A percentile compares a stretch with the other conserved stretches of the same genome.
These are phyloP conservation scores for Calycina herbarum DNA, from an alignment of 2,329 filamentous ascomycete species.

Conservation along the genomic window DNA sequence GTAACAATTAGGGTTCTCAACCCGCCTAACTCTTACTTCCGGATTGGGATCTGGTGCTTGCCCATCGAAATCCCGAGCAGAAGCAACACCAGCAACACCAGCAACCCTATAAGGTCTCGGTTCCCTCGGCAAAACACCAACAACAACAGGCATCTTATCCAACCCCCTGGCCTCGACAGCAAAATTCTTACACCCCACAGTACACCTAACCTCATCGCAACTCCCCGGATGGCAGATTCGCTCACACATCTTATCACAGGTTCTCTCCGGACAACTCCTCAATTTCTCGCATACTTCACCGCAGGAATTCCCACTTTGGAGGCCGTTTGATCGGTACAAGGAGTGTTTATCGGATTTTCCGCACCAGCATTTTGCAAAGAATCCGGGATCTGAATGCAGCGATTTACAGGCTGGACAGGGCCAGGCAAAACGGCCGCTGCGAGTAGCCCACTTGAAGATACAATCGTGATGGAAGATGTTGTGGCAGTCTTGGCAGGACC, in stretches of 20 bases:
- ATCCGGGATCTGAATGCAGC: background rate
- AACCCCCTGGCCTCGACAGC: too few species aligned
- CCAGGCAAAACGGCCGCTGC: background rate
- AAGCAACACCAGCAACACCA: background rate
- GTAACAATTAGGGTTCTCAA: background rate
- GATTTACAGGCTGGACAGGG: constrained; percentile 8
- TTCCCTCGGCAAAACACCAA: background rate
- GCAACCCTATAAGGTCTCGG: background rate
- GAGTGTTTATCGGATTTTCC: background rate
- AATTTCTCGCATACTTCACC: background rate
- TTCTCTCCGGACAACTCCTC: background rate
- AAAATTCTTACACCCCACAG: too few species aligned
- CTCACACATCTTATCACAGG: background rate
- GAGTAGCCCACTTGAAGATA: background rate
- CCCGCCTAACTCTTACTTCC: background rate
- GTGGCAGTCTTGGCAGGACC: constrained; percentile 6
- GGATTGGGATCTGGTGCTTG: too few species aligned
- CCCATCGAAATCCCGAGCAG: too few species aligned
- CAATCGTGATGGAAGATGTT: constrained; percentile 6
- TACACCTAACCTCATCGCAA: constrained; percentile 5
- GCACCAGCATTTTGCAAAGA: constrained; percentile 1
- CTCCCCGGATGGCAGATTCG: constrained; percentile 2
- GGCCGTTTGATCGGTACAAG: background rate
- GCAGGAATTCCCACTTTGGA: constrained; percentile 4
- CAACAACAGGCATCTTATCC: background rate